Base-by-base conservation (phyloP, 2,329 filamentous ascomycete species). In the Cercospora beticola region DNA sequence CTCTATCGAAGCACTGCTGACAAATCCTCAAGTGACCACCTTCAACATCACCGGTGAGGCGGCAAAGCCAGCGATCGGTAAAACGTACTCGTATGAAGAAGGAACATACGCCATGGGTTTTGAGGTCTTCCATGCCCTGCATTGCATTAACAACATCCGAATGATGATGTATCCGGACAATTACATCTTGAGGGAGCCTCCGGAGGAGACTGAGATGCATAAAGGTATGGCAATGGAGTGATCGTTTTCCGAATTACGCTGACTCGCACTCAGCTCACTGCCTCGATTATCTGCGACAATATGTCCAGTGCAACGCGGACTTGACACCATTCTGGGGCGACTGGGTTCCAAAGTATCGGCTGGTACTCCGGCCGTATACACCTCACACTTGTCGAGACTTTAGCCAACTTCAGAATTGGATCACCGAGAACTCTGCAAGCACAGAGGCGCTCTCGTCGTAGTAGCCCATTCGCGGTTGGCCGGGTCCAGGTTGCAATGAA, bases 261-360 rank as follows among this genome's bases (percentile, higher is more conserved):
- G 36, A 62, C 21, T 52, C 43, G 7, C 21, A 9, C 18, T 9
- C 49, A 67, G 65, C 33, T 6, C 65, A 67, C 21, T 67, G 65
- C n/a, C 31, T 67, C 4, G 65, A 67, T 30, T 67, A 63, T 28
- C 30, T 67, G 21, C 59, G 59, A 5, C 65, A 67, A 57, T 67
- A 67, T 23, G 60, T 67, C 3, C 65, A 67, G 43, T 67, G 65
- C 23, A 67, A 67, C 18, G 65, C 65, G 2, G 65, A 67, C 30
- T n/a, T 67, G 59, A 58, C 65, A 9, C 65, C 65, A 16, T 57
- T 67, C 31, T 67, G 60, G 49, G 65, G 43, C n/a, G 59, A 67
- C 14, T 62, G 30, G 43, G 23, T 63, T 10, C 43, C 43, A 33
- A 56, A 56, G 28, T 67, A 63, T 46, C 46, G 65, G 26, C 31